These are phyloP conservation scores for Thalassiosira livingstoniorum DNA, from an alignment of 352 stramenopile species.

Conservation along the genomic window DNA sequence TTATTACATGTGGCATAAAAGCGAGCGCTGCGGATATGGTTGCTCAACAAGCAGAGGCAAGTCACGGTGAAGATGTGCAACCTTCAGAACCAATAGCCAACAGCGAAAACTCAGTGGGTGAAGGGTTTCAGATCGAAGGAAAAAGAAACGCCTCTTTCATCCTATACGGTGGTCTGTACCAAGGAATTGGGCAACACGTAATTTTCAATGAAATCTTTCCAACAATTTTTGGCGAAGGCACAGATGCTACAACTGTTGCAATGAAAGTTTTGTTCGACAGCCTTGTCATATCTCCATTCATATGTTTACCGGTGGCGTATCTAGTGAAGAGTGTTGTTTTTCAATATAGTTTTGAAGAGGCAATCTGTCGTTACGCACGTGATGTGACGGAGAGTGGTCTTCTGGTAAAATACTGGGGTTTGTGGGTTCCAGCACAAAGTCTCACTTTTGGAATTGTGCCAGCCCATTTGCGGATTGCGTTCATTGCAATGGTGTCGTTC, in stretches of 20 bases:
- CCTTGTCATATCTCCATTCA: slow-evolving; percentile 42
- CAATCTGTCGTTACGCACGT: slow-evolving; percentile 37
- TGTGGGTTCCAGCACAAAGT: slow-evolving; percentile 40
- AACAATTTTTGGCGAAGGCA: slow-evolving; percentile 13
- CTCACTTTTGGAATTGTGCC: slow-evolving; percentile 43
- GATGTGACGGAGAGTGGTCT: slow-evolving; percentile 54
- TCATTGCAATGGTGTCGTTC: slow-evolving; percentile 41
- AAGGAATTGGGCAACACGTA: slow-evolving; percentile 14
- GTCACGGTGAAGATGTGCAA: not conserved
- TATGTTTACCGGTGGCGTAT: slow-evolving; percentile 57
- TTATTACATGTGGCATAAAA: slow-evolving; percentile 55
- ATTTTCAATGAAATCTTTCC: slow-evolving; percentile 41
- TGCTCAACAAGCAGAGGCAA: slow-evolving; percentile 27
- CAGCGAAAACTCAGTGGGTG: not conserved
- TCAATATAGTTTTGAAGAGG: slow-evolving; percentile 36
- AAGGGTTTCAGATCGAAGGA: slow-evolving; percentile 5
- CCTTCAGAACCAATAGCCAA: not conserved
- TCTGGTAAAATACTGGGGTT: slow-evolving; percentile 31
- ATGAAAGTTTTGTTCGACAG: slow-evolving; percentile 55
- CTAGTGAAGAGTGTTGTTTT: slow-evolving; percentile 42
- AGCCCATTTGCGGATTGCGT: slow-evolving; percentile 36
- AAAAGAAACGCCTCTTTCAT: slow-evolving; percentile 30
- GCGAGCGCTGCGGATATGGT: slow-evolving; percentile 48
- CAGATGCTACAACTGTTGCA: not conserved
- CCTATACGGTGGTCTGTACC: slow-evolving; percentile 21